Evolutionary conservation across 805 yeast genomes (phyloP).

Genomic region (Cephaloascus albidus): DNA sequence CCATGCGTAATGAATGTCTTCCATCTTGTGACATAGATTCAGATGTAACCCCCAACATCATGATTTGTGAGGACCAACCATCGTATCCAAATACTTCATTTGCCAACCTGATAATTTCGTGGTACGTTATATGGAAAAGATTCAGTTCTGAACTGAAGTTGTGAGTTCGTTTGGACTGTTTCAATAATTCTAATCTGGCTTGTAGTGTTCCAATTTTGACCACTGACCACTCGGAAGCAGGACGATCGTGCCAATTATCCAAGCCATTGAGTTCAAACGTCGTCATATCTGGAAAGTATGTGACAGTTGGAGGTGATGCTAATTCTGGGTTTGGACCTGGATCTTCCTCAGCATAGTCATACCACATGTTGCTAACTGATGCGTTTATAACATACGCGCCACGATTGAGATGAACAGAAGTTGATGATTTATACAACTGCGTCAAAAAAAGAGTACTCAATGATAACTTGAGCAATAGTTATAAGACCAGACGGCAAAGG

Average conservation of each 20-base stretch:
- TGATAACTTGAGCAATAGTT: too few species aligned
- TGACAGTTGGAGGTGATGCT: background rate
- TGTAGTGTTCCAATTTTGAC: conserved; percentile 37
- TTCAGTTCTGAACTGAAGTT: background rate
- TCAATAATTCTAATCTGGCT: conserved; percentile 28
- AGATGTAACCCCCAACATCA: conserved; percentile 9
- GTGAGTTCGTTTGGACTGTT: background rate
- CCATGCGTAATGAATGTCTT: conserved; percentile 13
- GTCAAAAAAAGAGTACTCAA: too few species aligned
- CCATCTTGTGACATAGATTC: conserved; percentile 9
- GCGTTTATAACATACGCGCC: too few species aligned
- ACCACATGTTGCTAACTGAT: too few species aligned
- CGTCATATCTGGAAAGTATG: background rate
- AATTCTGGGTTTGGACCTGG: background rate
- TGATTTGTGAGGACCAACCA: conserved; percentile 45
- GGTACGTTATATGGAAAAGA: conserved; percentile 16
- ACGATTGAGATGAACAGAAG: too few species aligned
- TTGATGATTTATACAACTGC: too few species aligned
- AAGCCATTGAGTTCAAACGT: background rate
- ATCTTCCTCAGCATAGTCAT: background rate
- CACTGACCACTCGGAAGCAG: conserved; percentile 38
- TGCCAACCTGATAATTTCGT: conserved; percentile 26
- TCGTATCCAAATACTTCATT: conserved; percentile 46
- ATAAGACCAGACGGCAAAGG: too few species aligned
- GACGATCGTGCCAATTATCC: conserved; percentile 23